Base-by-base conservation (phyloP, 1,284 basidiomycete genomes). In the Schizophyllum commune region DNA sequence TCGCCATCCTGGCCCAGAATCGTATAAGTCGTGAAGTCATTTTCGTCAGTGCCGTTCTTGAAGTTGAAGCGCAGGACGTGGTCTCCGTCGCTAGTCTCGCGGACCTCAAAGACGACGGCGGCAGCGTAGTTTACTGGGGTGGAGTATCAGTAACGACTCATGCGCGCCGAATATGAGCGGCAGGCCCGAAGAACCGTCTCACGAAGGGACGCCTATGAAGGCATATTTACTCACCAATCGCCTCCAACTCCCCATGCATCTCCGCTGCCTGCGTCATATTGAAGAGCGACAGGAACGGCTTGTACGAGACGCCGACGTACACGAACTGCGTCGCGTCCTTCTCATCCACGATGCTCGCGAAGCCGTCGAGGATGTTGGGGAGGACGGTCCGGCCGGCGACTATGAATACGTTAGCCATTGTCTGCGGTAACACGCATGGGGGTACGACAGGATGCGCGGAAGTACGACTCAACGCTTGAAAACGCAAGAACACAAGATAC, bases 231-330 rank as follows among this genome's bases (percentile, higher is more conserved):
- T 62, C 59, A 85, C 88, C 86, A 64, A 92, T 83, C n/a, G 82
- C 85, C 47, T 80, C 75, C 13, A 90, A 75, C 65, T 83, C 69
- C 1, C 85, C 82, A 65, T 83, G 78, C 56, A 74, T 70, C 52
- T 80, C 69, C 21, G 78, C 75, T 52, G 79, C 78, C 21, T 83
- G 80, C 0, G 87, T 90, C 80, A 93, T 85, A 71, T 89, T 87
- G 78, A 92, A 90, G 60, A 94, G 75, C 17, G 89, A 89, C 61
- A 94, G 74, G 77, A 93, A 89, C 1, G 91, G 91, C 72, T 93
- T 92, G 78, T 94, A 94, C 7, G 89, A 84, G 51, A 86, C 81
- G 8, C 86, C 80, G 56, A 83, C 73, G 63, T 90, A 83, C 55
- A 81, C 76, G 64, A 94, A 72, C 72, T 89, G 88, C 64, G 89